These are phyloP conservation scores for Acer saccharum DNA, from an alignment of 345 rosid species.

Conservation along the genomic window DNA sequence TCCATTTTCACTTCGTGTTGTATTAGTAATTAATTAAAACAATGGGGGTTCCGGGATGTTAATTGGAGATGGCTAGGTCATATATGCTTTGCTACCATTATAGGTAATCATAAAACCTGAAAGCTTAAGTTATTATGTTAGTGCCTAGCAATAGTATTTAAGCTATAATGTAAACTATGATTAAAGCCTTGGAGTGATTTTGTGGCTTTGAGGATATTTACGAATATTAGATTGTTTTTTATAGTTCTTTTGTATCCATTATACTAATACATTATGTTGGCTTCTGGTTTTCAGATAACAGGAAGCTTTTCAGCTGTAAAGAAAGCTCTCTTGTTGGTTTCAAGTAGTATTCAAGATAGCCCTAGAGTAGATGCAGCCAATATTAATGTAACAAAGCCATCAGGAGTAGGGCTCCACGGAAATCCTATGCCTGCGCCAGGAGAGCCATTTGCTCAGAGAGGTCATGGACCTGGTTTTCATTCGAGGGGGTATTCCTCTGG, in stretches of 20 bases:
- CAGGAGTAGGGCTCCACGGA: constrained; percentile 25
- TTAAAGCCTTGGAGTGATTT: neutral
- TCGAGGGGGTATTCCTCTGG: constrained; percentile 58
- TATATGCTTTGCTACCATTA: no score
- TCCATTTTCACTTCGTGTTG: no score
- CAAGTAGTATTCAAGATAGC: constrained; percentile 53
- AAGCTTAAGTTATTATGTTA: neutral
- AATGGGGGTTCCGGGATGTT: no score
- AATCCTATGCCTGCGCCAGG: constrained; percentile 36
- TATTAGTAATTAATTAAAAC: no score
- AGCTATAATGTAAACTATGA: neutral
- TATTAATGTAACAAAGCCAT: constrained; percentile 23
- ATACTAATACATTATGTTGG: constrained; percentile 13
- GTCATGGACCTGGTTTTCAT: constrained; percentile 52
- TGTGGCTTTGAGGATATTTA: neutral
- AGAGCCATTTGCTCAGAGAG: constrained; percentile 48
- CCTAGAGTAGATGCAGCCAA: constrained; percentile 37
- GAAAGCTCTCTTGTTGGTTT: constrained; percentile 58
- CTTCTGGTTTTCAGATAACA: constrained; percentile 42
- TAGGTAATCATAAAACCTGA: no score
- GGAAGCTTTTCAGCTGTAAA: constrained; percentile 60
- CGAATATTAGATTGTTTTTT: neutral
- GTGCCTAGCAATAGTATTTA: neutral
- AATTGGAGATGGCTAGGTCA: no score
- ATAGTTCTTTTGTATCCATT: neutral